These are phyloP conservation scores for Aspergillus ostianus DNA, from an alignment of 495 filamentous ascomycete genomes.

Conservation along the genomic window DNA sequence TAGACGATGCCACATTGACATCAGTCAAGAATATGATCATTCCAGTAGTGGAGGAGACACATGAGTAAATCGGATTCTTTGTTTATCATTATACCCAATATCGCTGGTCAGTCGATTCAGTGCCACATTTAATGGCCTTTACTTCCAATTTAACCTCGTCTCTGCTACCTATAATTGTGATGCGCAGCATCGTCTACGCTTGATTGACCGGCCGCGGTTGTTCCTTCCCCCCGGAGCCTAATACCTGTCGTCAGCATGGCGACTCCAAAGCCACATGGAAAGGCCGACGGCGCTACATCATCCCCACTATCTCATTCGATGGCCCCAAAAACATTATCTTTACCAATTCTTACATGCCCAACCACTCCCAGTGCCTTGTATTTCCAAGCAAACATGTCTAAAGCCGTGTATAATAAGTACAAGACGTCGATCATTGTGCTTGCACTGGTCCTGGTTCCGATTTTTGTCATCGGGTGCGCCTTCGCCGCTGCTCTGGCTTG, in stretches of 20 bases:
- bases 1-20: constrained; percentile 59
- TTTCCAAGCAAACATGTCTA: constrained; percentile 27
- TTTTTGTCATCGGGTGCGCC: constrained; percentile 43
- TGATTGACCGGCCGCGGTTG: not conserved
- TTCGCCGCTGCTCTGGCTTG: constrained; percentile 48
- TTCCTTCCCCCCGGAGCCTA: not conserved
- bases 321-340: not conserved
- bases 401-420: constrained; percentile 30
- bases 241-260: not conserved
- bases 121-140: not conserved
- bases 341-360: constrained; percentile 6
- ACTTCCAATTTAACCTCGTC: not conserved
- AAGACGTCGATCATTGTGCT: constrained; percentile 43
- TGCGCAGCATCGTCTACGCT: no score
- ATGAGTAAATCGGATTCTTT: constrained; percentile 23
- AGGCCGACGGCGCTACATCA: not conserved
- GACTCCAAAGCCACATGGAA: not conserved
- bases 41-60: constrained; percentile 44
- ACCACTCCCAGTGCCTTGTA: constrained; percentile 9
- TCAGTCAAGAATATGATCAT: constrained; percentile 60
- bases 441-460: constrained; percentile 55
- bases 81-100: constrained; percentile 27
- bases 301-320: not conserved
- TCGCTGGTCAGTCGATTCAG: constrained; percentile 5
- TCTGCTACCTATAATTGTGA: not conserved